Conservation (phyloP, 176 grass and related monocot species). For the Luzula sylvatica region DNA sequence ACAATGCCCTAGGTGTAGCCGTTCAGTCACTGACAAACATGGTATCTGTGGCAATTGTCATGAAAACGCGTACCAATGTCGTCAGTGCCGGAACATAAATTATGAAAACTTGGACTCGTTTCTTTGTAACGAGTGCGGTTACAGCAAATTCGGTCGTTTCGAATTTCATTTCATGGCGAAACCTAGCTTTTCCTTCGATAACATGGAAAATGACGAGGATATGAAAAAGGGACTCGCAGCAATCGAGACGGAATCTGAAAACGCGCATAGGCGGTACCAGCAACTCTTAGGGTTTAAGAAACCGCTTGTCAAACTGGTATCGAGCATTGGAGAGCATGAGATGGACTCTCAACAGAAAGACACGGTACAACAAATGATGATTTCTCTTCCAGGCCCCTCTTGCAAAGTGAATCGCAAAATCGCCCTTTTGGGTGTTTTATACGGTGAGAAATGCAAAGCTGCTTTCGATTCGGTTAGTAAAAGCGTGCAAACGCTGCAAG, state of each 20-base stretch:
- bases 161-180: conserved; percentile 99
- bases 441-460: conserved; percentile 98
- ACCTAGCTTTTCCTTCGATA: conserved; percentile 95
- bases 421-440: conserved; percentile 86
- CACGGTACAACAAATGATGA: conserved; percentile 98
- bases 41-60: conserved; percentile 95
- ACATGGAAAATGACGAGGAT: conserved; percentile 97
- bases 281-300: conserved; percentile 98
- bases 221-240: conserved; percentile 95
- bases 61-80: conserved; percentile 98
- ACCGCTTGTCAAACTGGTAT: conserved; percentile 90
- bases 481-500: conserved; percentile 96
- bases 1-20: conserved; percentile 92
- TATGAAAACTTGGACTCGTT: conserved; percentile 98
- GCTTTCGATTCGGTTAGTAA: conserved; percentile 99
- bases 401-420: conserved; percentile 97
- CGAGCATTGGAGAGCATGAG: conserved; percentile 93
- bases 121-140: conserved; percentile 98
- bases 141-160: conserved; percentile 99
- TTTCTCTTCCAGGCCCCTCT: conserved; percentile 93
- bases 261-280: conserved; percentile 95
- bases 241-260: conserved; percentile 95
- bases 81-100: conserved; percentile 95
- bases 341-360: conserved; percentile 94
- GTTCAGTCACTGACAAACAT: conserved; percentile 92